phyloP scores from a whole-genome alignment of 176 grass and related monocot genomes.

The Elymus sibiricus region DNA sequence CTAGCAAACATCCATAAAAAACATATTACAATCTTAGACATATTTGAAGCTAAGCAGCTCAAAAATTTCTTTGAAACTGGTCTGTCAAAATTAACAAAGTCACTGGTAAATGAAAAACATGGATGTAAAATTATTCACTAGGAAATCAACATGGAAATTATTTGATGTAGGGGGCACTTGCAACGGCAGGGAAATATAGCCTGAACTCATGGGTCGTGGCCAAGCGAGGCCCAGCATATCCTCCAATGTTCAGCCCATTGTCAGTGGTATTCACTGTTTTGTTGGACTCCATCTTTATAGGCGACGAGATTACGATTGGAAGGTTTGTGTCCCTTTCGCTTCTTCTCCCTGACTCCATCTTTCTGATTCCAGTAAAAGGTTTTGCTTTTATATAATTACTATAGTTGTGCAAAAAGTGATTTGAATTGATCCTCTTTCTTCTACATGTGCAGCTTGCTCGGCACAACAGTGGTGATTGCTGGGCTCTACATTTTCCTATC shows the following conservation, averaged over 20 bases:
- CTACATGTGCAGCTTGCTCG: neutral
- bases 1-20: neutral
- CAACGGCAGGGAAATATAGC: constrained; percentile 39
- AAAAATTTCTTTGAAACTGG: neutral
- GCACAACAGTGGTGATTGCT: neutral
- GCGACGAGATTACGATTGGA: constrained; percentile 41
- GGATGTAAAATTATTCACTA: neutral
- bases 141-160: neutral
- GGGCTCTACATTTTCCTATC: constrained; percentile 13
- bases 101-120: neutral
- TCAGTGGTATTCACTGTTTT: constrained; percentile 44
- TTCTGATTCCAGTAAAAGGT: neutral
- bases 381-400: neutral
- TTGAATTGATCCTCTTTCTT: neutral
- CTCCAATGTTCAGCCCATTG: constrained; percentile 53
- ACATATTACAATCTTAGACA: neutral
- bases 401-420: neutral
- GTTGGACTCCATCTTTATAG: constrained; percentile 33
- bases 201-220: constrained; percentile 53
- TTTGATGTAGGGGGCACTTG: constrained; percentile 41
- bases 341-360: neutral
- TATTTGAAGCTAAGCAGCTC: neutral
- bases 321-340: constrained; percentile 15
- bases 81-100: neutral
- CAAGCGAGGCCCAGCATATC: constrained; percentile 50